A percentile compares a stretch with the other conserved stretches of the same genome.
These are phyloP conservation scores for Penicillium pulvis DNA, from an alignment of 495 filamentous ascomycete genomes.

Conservation along the genomic window DNA sequence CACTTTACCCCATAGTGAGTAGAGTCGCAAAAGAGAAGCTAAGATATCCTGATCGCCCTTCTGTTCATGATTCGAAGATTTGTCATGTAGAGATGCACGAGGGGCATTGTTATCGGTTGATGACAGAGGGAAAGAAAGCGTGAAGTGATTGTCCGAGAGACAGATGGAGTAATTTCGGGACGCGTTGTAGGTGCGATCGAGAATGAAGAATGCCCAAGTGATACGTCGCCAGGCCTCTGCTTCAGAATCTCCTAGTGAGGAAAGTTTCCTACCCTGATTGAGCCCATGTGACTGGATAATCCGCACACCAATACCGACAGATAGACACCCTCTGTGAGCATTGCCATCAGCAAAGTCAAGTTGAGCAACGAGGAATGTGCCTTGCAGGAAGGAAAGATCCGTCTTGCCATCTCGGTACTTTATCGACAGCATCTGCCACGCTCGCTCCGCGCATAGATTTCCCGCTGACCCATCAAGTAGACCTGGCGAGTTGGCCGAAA, in stretches of 20 bases:
- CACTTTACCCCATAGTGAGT: constrained; percentile 32
- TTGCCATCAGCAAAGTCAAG: constrained; percentile 32
- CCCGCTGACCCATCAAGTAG: constrained; percentile 3
- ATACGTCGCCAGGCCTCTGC: constrained; percentile 24
- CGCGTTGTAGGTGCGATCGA: constrained; percentile 34
- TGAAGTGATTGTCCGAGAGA: constrained; percentile 33
- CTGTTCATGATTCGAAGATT: constrained; percentile 21
- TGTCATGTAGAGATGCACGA: constrained; percentile 22
- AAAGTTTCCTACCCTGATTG: constrained; percentile 22
- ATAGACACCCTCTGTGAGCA: constrained; percentile 25
- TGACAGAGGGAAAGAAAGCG: constrained; percentile 21
- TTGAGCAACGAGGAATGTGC: constrained; percentile 30
- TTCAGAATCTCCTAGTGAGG: constrained; percentile 5
- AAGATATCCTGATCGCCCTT: constrained; percentile 29
- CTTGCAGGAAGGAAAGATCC: constrained; percentile 31
- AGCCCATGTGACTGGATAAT: constrained; percentile 27
- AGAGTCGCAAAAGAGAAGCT: constrained; percentile 27
- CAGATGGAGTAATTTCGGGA: constrained; percentile 31
- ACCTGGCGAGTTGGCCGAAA: constrained; percentile 19
- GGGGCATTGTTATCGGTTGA: not conserved
- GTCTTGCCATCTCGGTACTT: constrained; percentile 21
- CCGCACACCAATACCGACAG: constrained; percentile 29
- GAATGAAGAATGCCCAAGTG: constrained; percentile 36
- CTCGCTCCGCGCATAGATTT: constrained; percentile 22
- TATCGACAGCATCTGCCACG: constrained; percentile 26